phyloP scores from a whole-genome alignment of 2,329 filamentous ascomycete species.

The Neopestalotiopsis sp. region DNA sequence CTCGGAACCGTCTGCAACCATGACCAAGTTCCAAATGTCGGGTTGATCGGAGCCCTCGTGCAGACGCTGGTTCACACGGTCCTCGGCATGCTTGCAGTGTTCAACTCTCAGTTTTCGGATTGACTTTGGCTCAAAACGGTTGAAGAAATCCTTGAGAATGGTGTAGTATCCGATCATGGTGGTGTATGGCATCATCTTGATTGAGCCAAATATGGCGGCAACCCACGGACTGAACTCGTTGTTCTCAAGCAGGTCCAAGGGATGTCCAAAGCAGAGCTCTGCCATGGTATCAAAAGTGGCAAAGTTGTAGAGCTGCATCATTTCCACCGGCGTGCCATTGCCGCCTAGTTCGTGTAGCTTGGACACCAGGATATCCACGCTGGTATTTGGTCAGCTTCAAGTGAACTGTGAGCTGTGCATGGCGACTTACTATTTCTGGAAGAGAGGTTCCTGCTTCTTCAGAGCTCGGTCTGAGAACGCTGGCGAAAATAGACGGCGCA shows the following conservation, averaged over 20 bases:
- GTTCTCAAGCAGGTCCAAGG: constrained; percentile 24
- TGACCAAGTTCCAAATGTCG: constrained; percentile 29
- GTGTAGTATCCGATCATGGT: constrained; percentile 27
- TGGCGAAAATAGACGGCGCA: constrained; percentile 27
- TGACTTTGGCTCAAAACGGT: constrained; percentile 28
- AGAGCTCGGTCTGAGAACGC: constrained; percentile 30
- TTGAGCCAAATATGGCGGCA: constrained; percentile 26
- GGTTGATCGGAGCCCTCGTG: constrained; percentile 27
- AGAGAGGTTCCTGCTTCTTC: constrained; percentile 28
- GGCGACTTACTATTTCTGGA: constrained; percentile 37
- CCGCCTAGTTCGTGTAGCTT: constrained; percentile 38
- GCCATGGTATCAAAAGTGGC: constrained; percentile 31
- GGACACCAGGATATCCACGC: constrained; percentile 40
- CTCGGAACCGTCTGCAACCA: constrained; percentile 24
- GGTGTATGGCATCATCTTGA: constrained; percentile 28
- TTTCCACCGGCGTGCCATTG: constrained; percentile 24
- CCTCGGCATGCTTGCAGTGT: constrained; percentile 26
- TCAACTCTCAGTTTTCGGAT: constrained; percentile 23
- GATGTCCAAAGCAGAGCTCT: constrained; percentile 29
- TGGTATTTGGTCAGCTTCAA: not conserved
- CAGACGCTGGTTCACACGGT: constrained; percentile 33
- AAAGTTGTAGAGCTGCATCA: constrained; percentile 28
- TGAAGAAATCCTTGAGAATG: constrained; percentile 23
- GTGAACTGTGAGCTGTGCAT: not conserved
- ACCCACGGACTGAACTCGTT: constrained; percentile 30